These are phyloP conservation scores for Ascochyta rabiei DNA, from an alignment of 2,329 filamentous ascomycete species.

Conservation along the genomic window DNA sequence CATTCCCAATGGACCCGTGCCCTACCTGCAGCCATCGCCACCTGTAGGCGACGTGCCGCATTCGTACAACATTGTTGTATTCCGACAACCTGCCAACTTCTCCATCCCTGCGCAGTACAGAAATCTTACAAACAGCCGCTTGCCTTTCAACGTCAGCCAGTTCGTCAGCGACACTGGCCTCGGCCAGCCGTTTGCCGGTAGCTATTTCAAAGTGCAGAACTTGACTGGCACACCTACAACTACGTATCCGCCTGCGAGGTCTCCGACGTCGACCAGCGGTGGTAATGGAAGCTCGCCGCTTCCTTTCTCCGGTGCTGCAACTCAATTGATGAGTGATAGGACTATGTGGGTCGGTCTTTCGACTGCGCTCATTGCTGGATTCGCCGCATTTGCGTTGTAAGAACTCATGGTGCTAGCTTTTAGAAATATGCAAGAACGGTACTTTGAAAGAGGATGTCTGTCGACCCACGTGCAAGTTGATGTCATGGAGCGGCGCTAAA, in stretches of 20 bases:
- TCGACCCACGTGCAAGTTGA: constrained; percentile 7
- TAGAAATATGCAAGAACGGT: background rate
- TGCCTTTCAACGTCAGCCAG: constrained; percentile 45
- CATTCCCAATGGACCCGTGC: constrained; percentile 16
- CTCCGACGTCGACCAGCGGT: constrained; percentile 9
- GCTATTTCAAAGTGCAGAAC: constrained; percentile 49
- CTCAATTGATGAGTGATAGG: constrained; percentile 14
- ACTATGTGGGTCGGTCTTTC: constrained; percentile 22
- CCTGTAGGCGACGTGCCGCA: constrained; percentile 40
- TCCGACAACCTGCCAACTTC: constrained; percentile 34
- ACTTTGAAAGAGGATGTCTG: background rate
- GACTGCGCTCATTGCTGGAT: constrained; percentile 25
- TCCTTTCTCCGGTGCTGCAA: constrained; percentile 24
- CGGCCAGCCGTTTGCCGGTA: constrained; percentile 40
- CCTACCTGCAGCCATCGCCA: constrained; percentile 32
- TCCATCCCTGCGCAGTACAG: constrained; percentile 34
- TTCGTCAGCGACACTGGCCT: constrained; percentile 45
- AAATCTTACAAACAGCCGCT: constrained; percentile 26
- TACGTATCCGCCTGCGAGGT: constrained; percentile 26
- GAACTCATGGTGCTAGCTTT: background rate
- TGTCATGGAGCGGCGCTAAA: constrained; percentile 8
- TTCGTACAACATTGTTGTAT: constrained; percentile 37
- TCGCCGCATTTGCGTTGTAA: constrained; percentile 32
- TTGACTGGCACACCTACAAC: constrained; percentile 27
- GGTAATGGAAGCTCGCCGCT: constrained; percentile 6